These are phyloP conservation scores for Sordariomycetes sp. DNA, from an alignment of 2,329 filamentous ascomycete genomes.

Conservation along the genomic window DNA sequence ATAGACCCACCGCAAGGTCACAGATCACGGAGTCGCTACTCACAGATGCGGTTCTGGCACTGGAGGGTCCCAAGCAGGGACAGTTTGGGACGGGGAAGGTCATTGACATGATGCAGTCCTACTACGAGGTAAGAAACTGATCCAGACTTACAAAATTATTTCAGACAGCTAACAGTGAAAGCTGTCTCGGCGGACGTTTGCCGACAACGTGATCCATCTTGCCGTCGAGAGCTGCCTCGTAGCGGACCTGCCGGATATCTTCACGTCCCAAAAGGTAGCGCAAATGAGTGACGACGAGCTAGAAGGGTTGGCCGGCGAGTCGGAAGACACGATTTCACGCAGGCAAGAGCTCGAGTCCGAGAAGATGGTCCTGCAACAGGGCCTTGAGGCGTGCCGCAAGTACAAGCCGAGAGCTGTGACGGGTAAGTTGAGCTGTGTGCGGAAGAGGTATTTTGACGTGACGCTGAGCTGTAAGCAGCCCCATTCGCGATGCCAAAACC, in stretches of 20 bases:
- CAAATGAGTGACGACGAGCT: constrained; percentile 20
- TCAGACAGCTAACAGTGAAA: no score
- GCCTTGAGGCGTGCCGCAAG: no score
- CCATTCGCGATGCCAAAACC: no score
- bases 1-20: no score
- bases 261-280: constrained; percentile 26
- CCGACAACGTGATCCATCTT: constrained; percentile 37
- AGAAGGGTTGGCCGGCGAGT: constrained; percentile 18
- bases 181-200: constrained; percentile 31
- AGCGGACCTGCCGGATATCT: constrained; percentile 25
- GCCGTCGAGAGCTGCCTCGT: constrained; percentile 39
- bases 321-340: no score
- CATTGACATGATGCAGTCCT: constrained; percentile 33
- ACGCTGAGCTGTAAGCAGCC: no score
- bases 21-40: no score
- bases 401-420: no score
- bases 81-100: constrained; percentile 28
- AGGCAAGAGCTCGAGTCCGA: no score
- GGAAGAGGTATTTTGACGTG: no score
- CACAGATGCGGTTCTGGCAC: constrained; percentile 2
- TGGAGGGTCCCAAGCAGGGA: constrained; percentile 5
- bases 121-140: constrained; percentile 27
- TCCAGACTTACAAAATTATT: constrained; percentile 6
- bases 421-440: no score
- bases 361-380: no score